Conservation (phyloP, 2,329 filamentous ascomycete species). For the Ceratocystiopsis minuta region DNA sequence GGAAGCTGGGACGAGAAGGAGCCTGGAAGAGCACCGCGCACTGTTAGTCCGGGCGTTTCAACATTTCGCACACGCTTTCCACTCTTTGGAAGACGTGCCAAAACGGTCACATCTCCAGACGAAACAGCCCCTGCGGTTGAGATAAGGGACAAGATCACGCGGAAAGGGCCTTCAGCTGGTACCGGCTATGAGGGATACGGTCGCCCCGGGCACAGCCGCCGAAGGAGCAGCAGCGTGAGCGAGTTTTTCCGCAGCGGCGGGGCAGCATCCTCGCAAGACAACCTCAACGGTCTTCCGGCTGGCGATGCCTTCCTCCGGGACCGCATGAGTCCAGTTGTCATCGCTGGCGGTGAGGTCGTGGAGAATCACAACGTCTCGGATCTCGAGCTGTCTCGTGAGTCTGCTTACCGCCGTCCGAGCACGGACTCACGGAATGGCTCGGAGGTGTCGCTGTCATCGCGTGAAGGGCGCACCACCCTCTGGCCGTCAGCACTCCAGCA, state of each 20-base stretch:
- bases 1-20: neutral
- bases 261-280: slow-evolving; percentile 32
- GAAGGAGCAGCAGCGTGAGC: slow-evolving; percentile 43
- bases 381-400: slow-evolving; percentile 17
- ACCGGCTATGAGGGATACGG: slow-evolving; percentile 85
- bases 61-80: slow-evolving; percentile 51
- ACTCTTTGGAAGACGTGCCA: slow-evolving; percentile 58
- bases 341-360: slow-evolving; percentile 43
- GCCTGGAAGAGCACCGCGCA: slow-evolving; percentile 17
- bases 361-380: slow-evolving; percentile 34
- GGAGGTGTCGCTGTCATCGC: slow-evolving; percentile 22
- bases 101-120: slow-evolving; percentile 34
- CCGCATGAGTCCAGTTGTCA: slow-evolving; percentile 47
- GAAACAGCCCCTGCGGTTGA: slow-evolving; percentile 20
- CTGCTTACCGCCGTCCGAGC: slow-evolving; percentile 21
- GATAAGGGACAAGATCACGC: slow-evolving; percentile 9
- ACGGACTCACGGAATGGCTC: slow-evolving; percentile 24
- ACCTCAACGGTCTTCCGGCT: slow-evolving; percentile 18
- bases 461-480: slow-evolving; percentile 25
- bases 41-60: slow-evolving; percentile 37
- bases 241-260: slow-evolving; percentile 23
- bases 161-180: slow-evolving; percentile 75
- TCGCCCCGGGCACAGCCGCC: slow-evolving; percentile 39
- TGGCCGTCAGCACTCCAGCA: slow-evolving; percentile 37
- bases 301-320: slow-evolving; percentile 40